Evolutionary conservation across 495 filamentous ascomycete species (phyloP), one percentile per base, ranked within the genome.

Genomic region (Arthonia radiata): DNA sequence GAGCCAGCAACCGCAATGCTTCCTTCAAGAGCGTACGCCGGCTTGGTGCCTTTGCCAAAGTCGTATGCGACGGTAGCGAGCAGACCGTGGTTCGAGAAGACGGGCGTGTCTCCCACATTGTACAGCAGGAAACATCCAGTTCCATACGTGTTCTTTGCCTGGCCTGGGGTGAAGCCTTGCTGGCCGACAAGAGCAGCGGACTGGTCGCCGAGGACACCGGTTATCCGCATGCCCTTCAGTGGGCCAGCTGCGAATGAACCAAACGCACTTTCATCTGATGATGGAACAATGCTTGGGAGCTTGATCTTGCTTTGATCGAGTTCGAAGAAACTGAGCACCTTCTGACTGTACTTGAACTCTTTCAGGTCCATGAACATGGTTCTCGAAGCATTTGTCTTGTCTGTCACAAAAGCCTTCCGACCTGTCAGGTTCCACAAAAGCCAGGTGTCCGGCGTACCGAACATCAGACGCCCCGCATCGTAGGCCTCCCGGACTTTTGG

Each of bases 361-460:
- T 71, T 61, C 18, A 94, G 57, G 48, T 92, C 86, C 68, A 90
- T 81, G 47, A 92, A 91, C 83, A 91, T 92, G 28, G 83, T 94
- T 34, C 83, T 53, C 10, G 77, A 86, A 16, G 83, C 82, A 45
- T 94, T 94, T 25, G 79, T 89, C 10, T 71, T 67, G 45, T 94
- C 83, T 3, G 83, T 86, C 25, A 94, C 76, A 35, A 76, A 66
- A 24, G 75, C 43, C 13, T 56, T 61, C n/a, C 76, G 77, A 29
- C 81, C 82, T 41, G 90, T 92, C 21, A 94, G 59, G 39, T 74
- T 71, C 48, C 81, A 92, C 10, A 91, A 61, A 27, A 94, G 52
- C 83, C 83, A 94, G 1, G 70, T 67, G 43, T 94, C 83, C 30
- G 90, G 70, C n/a, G 83, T 92, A 24, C 83, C 82, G 37, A 94